Base-by-base conservation (phyloP, 352 stramenopile species). In the Globisporangium radiosum region DNA sequence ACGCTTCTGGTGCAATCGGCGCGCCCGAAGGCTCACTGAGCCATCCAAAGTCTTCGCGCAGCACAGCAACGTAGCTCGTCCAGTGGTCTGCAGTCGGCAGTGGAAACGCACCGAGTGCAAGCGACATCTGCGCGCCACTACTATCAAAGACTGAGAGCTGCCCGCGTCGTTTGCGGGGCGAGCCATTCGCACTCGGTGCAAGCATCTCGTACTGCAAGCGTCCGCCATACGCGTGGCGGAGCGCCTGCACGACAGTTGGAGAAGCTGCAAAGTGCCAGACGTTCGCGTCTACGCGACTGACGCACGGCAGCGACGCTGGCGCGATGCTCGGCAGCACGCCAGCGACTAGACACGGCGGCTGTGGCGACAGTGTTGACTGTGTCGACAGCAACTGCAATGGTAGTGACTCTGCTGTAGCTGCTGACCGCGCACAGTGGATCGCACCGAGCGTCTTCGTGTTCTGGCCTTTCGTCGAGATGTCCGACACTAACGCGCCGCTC, bases 21-120 rank as follows among this genome's bases (percentile, higher is more conserved):
- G 43, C 42, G 5, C 79, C 81, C 2, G 59, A 56, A 0, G 81
- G 81, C 49, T 92, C 81, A 4, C 65, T 60, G 55, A 92, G 76
- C 81, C 79, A 92, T 0, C 73, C 81, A 58, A 90, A 92, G 65
- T 92, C 81, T 65, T 92, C 79, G 1, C 81, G 77, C 14, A 92
- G 60, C 4, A 92, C 60, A 0, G 74, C 72, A 7, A 75, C 85
- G 61, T 90, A 88, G 50, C 70, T 75, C 2, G 77, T 87, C 81
- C 81, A 92, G 4, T 49, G 37, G n/a, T 61, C 72, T 0, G 59
- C 47, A 1, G 19, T 59, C 0, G 79, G 81, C 15, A 88, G 48
- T 11, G 76, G 64, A 47, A 88, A 92, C 3, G 72, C 78, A 13
- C 75, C 62, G 15, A 92, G 44, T 5, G 74, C 70, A 1, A 82